A percentile compares a stretch with the other conserved stretches of the same genome.
These are phyloP conservation scores for Halophytophthora polymorphica DNA, from an alignment of 352 stramenopile species.

Conservation along the genomic window DNA sequence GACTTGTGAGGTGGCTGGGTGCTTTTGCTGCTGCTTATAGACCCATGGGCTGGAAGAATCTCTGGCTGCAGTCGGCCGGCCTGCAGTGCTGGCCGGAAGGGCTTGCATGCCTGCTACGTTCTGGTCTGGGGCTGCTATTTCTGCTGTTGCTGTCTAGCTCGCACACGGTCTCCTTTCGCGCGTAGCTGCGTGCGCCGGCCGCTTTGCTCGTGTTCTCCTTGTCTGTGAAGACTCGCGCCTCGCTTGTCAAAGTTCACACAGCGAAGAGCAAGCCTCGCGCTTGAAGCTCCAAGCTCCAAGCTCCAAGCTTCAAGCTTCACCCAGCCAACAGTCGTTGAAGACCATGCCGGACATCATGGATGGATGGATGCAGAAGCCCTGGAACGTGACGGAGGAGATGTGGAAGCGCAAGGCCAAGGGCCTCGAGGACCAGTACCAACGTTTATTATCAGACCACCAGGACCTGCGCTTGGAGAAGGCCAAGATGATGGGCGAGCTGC, in stretches of 20 bases:
- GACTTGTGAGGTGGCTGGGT: not conserved
- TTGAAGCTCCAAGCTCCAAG: not conserved
- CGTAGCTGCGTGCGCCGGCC: not conserved
- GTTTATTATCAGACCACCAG: constrained; percentile 60
- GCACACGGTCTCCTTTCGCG: not conserved
- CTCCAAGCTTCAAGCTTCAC: not conserved
- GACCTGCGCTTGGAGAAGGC: constrained; percentile 66
- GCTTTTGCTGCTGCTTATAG: constrained; percentile 21
- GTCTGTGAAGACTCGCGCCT: not conserved
- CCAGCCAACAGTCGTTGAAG: not conserved
- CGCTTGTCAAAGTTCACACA: not conserved
- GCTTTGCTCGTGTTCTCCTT: not conserved
- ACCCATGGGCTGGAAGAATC: constrained; percentile 4
- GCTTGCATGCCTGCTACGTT: not conserved
- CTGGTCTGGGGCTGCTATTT: constrained; percentile 15
- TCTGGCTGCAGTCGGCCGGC: not conserved
- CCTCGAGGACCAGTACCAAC: constrained; percentile 69
- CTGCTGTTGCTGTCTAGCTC: constrained; percentile 27
- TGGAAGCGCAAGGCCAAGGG: constrained; percentile 73
- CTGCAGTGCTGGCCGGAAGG: not conserved
- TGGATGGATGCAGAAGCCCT: constrained; percentile 54
- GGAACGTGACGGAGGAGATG: constrained; percentile 74
- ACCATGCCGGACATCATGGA: constrained; percentile 49
- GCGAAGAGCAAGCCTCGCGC: not conserved
- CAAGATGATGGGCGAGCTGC: constrained; percentile 62